phyloP scores from a whole-genome alignment of 148 eudicot species.

The Chenopodium album region DNA sequence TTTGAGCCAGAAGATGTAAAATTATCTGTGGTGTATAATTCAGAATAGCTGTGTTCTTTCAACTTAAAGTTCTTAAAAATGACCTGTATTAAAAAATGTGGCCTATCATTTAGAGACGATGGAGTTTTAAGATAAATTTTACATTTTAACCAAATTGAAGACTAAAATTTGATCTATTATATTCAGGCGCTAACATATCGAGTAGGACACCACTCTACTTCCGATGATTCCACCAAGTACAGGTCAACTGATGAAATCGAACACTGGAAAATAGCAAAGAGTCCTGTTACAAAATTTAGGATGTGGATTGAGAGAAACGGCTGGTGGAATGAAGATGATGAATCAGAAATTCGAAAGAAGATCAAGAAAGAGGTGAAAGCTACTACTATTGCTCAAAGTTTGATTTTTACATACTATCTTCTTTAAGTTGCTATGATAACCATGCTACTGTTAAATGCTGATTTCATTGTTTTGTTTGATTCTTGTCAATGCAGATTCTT shows the following conservation, averaged over 20 bases:
- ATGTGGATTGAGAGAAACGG: conserved; percentile 65
- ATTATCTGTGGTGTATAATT: too few relatives aligned
- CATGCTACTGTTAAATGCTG: not conserved
- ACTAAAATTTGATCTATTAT: not conserved
- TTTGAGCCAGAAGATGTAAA: not conserved
- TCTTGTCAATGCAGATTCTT: conserved; percentile 44
- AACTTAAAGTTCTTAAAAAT: too few relatives aligned
- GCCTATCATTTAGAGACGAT: not conserved
- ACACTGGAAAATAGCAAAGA: conserved; percentile 55
- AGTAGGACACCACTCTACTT: conserved; percentile 87
- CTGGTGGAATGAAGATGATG: conserved; percentile 74
- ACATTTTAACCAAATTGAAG: not conserved
- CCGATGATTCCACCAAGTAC: conserved; percentile 87
- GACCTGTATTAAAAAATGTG: too few relatives aligned
- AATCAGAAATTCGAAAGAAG: conserved; percentile 41
- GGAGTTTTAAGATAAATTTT: not conserved
- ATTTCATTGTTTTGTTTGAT: not conserved
- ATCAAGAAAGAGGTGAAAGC: conserved; percentile 53
- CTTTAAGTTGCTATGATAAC: not conserved
- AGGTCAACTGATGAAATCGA: conserved; percentile 58
- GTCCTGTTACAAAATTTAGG: conserved; percentile 53
- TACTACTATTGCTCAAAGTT: not conserved
- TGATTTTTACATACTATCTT: not conserved
- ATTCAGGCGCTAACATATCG: conserved; percentile 80
- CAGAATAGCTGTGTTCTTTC: too few relatives aligned